Evolutionary conservation across 2,329 filamentous ascomycete genomes (phyloP).

Genomic region (Botrytis fragariae): DNA sequence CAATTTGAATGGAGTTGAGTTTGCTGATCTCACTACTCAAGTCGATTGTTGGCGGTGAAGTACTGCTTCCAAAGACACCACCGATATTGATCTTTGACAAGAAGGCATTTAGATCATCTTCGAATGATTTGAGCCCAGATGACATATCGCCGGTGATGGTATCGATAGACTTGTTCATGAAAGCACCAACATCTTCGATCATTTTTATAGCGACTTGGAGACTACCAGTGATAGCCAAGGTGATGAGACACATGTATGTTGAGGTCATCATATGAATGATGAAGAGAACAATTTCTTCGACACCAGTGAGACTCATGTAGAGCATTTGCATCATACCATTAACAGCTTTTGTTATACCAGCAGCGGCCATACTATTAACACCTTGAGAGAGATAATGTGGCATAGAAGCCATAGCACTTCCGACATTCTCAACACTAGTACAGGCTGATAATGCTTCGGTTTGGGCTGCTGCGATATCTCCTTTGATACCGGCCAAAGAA

Average conservation of each 20-base stretch:
- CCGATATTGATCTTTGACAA: slow-evolving; percentile 53
- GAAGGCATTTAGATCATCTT: slow-evolving; percentile 54
- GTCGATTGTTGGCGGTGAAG: slow-evolving; percentile 55
- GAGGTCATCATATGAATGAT: slow-evolving; percentile 87
- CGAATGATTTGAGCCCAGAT: slow-evolving; percentile 53
- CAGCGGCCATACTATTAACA: slow-evolving; percentile 81
- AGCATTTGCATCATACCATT: slow-evolving; percentile 77
- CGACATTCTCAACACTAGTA: slow-evolving; percentile 86
- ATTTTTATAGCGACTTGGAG: slow-evolving; percentile 67
- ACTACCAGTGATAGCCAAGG: slow-evolving; percentile 75
- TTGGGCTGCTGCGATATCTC: slow-evolving; percentile 73
- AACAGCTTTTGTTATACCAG: slow-evolving; percentile 76
- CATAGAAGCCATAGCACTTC: slow-evolving; percentile 96
- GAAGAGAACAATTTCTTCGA: slow-evolving; percentile 87
- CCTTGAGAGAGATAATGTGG: slow-evolving; percentile 89
- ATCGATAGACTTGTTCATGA: slow-evolving; percentile 55
- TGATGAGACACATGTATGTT: slow-evolving; percentile 87
- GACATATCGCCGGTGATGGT: slow-evolving; percentile 47
- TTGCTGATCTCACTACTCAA: slow-evolving; percentile 62
- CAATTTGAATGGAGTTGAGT: slow-evolving; percentile 67
- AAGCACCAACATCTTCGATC: slow-evolving; percentile 57
- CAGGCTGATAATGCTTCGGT: slow-evolving; percentile 83
- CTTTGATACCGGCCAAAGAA: slow-evolving; percentile 68
- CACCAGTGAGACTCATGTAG: slow-evolving; percentile 72
- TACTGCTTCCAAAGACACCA: slow-evolving; percentile 42